Evolutionary conservation across 352 stramenopile species (phyloP), one percentile per base, ranked within the genome.

Genomic region (Phytophthora brassicae): DNA sequence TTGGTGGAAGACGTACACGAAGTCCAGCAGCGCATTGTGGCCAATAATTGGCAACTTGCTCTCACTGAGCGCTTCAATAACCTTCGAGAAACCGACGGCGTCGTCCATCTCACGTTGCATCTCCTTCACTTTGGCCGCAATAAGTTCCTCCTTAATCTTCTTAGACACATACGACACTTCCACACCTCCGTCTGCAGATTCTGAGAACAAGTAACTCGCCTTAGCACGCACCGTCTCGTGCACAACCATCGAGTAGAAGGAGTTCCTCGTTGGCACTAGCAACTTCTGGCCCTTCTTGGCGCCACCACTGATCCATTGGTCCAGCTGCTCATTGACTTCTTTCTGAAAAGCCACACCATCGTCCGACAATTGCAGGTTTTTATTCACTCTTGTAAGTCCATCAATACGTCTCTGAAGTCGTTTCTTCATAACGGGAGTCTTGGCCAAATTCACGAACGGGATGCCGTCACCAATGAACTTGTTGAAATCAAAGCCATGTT

Each of bases 401-500:
- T 89, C 77, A 39, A 92, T 83, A 4, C 73, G 74, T 38, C 72
- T 72, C 43, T 92, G 63, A 22, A 89, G 62, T 1, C 63, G 70
- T 46, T 87, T 82, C 56, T 80, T 72, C 56, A 90, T 78, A 12
- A 14, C 28, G 2, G 71, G 42, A n/a, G 76, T 83, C 54, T 81
- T 81, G 31, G 67, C 50, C 14, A 89, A 56, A 41, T 86, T 86
- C 23, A 92, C 62, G 55, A 91, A 93, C 23, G 80, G 72, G 56
- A 95, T 91, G 52, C 86, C 86, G n/a, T 95, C 80, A 17, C 62
- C 65, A 60, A 95, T 92, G 53, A 89, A 90, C 64, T 90, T 91
- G 72, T 92, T 93, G 41, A 95, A 95, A 56, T 95, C 86, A 57
- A 95, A 95, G 53, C 81, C 81, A 44, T 91, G 79, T 36, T 90